A percentile compares a stretch with the other conserved stretches of the same genome.
These are phyloP conservation scores for Salix purpurea DNA, from an alignment of 345 rosid species.

Conservation along the genomic window DNA sequence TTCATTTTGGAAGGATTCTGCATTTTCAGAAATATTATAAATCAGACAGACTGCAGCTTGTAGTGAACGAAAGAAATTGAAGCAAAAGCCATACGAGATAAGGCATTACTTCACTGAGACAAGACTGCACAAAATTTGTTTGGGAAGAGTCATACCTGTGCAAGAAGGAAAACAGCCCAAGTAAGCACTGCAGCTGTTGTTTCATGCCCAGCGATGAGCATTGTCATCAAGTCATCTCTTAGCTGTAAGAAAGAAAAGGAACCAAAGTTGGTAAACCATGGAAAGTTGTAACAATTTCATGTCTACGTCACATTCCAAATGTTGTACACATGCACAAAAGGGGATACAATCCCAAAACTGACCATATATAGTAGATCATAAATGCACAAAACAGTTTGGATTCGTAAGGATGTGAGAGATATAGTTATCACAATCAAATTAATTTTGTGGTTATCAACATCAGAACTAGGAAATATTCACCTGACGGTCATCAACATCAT, in stretches of 20 bases:
- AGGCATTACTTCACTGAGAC: not conserved
- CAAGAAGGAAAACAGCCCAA: constrained; percentile 89
- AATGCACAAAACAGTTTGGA: too few species aligned
- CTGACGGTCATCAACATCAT: constrained; percentile 81
- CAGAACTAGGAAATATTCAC: constrained; percentile 28
- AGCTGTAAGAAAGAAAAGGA: constrained; percentile 40
- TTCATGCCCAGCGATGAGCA: constrained; percentile 96
- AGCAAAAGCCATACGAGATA: not conserved
- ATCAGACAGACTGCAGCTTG: constrained; percentile 1
- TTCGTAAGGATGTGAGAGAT: too few species aligned
- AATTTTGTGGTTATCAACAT: not conserved
- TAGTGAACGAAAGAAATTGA: not conserved
- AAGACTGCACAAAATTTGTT: constrained; percentile 2
- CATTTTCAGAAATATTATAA: constrained; percentile 10
- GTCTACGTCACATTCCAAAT: too few species aligned
- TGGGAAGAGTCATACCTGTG: constrained; percentile 51
- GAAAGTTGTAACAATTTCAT: not conserved
- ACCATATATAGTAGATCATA: too few species aligned
- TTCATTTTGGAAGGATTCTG: constrained; percentile 75
- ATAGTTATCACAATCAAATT: not conserved
- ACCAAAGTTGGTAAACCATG: constrained; percentile 1
- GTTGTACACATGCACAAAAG: too few species aligned
- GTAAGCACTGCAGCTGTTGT: constrained; percentile 97
- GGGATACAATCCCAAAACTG: too few species aligned
- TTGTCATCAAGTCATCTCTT: constrained; percentile 89